A percentile compares a stretch with the other conserved stretches of the same genome.
phyloP scores from a whole-genome alignment of 768 basidiomycete genomes.

The Lentinula boryana region DNA sequence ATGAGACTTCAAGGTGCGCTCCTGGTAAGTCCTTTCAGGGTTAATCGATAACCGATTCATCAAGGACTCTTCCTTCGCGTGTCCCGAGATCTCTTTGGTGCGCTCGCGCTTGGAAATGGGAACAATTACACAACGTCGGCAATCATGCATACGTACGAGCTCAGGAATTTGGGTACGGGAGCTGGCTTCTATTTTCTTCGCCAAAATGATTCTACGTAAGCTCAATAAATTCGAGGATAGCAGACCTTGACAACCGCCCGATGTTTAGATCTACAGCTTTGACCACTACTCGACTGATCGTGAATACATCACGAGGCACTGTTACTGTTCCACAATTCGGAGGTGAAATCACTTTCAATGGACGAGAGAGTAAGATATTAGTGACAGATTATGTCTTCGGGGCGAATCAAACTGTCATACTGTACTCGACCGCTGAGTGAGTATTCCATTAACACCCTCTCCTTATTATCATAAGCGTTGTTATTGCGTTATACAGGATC shows the following conservation, averaged over 20 bases:
- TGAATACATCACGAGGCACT: constrained; percentile 35
- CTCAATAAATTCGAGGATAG: not conserved
- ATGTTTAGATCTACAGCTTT: constrained; percentile 33
- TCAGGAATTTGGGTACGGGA: constrained; percentile 37
- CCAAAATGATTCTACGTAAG: constrained; percentile 37
- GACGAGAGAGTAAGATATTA: constrained; percentile 44
- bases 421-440: constrained; percentile 44
- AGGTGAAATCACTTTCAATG: constrained; percentile 34
- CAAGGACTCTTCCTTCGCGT: constrained; percentile 48
- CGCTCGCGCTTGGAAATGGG: constrained; percentile 41
- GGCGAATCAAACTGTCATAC: constrained; percentile 21
- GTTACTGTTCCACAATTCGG: constrained; percentile 28
- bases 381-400: constrained; percentile 46
- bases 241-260: not conserved
- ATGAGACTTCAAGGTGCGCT: constrained; percentile 42
- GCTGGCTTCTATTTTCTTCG: constrained; percentile 45
- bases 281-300: constrained; percentile 34
- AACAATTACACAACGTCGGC: constrained; percentile 41
- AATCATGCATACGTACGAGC: constrained; percentile 38
- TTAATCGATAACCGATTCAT: no score
- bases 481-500: constrained; percentile 23
- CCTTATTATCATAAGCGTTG: not conserved
- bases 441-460: constrained; percentile 9
- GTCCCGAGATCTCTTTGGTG: constrained; percentile 39
- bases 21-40: no score